A percentile compares a stretch with the other conserved stretches of the same genome.
Evolutionary conservation across 805 yeast species (phyloP).

Genomic region (Suhomyces canberraensis): DNA sequence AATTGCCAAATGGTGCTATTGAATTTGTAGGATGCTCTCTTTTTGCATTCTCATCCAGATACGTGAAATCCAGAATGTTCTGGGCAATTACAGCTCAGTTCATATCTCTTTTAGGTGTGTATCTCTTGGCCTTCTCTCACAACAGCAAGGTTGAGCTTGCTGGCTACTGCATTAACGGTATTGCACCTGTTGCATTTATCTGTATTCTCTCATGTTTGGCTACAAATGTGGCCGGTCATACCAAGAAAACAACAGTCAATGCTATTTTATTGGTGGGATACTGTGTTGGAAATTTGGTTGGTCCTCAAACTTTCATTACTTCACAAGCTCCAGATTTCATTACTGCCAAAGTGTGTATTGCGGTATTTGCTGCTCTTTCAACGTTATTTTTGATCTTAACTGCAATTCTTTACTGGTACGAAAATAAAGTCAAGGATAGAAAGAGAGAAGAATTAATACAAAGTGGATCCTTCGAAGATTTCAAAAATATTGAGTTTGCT

Average conservation of each 20-base stretch:
- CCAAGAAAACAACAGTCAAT: conserved; percentile 50
- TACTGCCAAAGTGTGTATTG: conserved; percentile 41
- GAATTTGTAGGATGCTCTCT: conserved; percentile 38
- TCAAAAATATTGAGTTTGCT: conserved; percentile 44
- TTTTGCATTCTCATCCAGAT: conserved; percentile 22
- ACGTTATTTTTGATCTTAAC: conserved; percentile 23
- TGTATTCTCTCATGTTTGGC: conserved; percentile 36
- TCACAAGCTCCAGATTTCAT: conserved; percentile 43
- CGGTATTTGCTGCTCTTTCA: conserved; percentile 28
- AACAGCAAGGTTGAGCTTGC: conserved; percentile 17
- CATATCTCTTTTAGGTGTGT: conserved; percentile 22
- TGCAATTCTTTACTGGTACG: conserved; percentile 24
- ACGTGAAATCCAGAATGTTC: conserved; percentile 24
- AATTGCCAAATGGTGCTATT: conserved; percentile 47
- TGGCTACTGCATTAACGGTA: conserved; percentile 33
- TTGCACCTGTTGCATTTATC: conserved; percentile 27
- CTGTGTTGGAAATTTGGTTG: conserved; percentile 53
- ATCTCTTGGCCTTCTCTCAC: conserved; percentile 44
- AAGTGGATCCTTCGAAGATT: conserved; percentile 19
- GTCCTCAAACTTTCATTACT: conserved; percentile 49
- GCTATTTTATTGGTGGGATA: conserved; percentile 46
- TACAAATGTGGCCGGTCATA: conserved; percentile 53
- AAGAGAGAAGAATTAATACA: conserved; percentile 14
- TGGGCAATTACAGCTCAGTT: conserved; percentile 22
- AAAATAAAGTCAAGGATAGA: conserved; percentile 41